Base-by-base conservation (phyloP, 139 green algal genomes). In the Tetraselmis striata region DNA sequence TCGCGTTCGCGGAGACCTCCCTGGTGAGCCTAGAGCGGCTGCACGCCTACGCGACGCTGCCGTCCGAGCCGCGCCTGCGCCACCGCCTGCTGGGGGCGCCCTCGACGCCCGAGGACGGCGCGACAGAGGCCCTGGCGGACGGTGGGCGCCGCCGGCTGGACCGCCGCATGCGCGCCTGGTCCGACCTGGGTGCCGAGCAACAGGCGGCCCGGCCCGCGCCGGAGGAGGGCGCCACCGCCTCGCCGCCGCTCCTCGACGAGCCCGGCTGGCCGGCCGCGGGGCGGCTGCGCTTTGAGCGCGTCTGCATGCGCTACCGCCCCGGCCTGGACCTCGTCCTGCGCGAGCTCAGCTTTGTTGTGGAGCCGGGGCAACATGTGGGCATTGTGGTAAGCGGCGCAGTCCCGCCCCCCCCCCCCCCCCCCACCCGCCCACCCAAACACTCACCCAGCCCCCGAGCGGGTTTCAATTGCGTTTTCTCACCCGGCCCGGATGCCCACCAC, bases 231-330 rank as follows among this genome's bases (percentile, higher is more conserved):
- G 45, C 45, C 11, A 18, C 45, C 11, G 45, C 45, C 11, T 25
- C 11, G 5, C 11, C 45, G 45, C 11, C 18, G 45, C 45, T 67
- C 11, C 45, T 67, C 18, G 45, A 67, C 45, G 45, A 90, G 1
- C 0, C 67, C 2, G 80, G 31, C 28, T 98, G 95, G 95, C 95
- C 95, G 0, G 28, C 31, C 0, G 23, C 78, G 18, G 93, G 93
- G 0, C 77, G 59, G 18, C 86, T 97, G 59, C 45, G 45, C 45
- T 67, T 67, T 18, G 11, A 67, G 45, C 11, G 45, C 45, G 45
- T 67, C 45, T 25, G 45, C 45, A 67, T 67, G 45, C 45, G 45
- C 11, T 67, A 67, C 45, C 45, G 45, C 18, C 45, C 45, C 45
- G 45, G 45, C 45, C 45, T 67, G 45, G 45, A 67, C 45, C 45